Base-by-base conservation (phyloP, 768 basidiomycete species). In the Rhodotorula diobovata region DNA sequence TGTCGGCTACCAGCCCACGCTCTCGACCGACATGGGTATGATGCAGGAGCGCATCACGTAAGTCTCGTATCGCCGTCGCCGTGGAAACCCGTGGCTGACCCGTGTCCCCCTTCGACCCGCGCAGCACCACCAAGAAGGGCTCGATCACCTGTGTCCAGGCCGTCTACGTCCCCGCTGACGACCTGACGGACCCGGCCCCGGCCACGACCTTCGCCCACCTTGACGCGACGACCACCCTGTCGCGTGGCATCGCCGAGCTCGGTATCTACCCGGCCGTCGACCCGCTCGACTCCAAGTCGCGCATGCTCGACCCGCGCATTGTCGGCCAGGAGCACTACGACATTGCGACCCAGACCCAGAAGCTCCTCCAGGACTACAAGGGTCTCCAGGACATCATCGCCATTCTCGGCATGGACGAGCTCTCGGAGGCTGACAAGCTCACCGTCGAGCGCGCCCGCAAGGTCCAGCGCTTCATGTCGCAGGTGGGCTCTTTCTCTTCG, bases 21-120 rank as follows among this genome's bases (percentile, higher is more conserved):
- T 98, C 71, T 97, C 96, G 76, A 99, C 96, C 81, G 96, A 99
- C 83, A 99, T 99, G 96, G 96, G 96, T 92, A 87, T 87, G 86
- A 99, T 98, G 96, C 95, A 98, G 86, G 96, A 99, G 84, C 93
- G 95, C 86, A 97, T 98, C 78, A 76, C 70, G 59, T 67, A 23
- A 43, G 41, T 2, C 41, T 43, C 14, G 14, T 18, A 12, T 43
- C 41, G 41, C 18, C 34, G 54, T 55, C 23, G 32, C 21, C 32
- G 32, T 9, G 32, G 53, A 3, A 21, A 9, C 2, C 54, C 16
- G 7, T 23, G 6, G 8, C 32, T 15, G 25, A 10, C 43, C 34
- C 51, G 25, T 20, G 2, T 25, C 30, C 45, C 11, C 75, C 45
- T 20, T 16, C 34, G 7, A 28, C 14, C 14, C 41, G 41, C 41